These are phyloP conservation scores for Aspergillus carbonarius DNA, from an alignment of 2,329 filamentous ascomycete genomes.

Conservation along the genomic window DNA sequence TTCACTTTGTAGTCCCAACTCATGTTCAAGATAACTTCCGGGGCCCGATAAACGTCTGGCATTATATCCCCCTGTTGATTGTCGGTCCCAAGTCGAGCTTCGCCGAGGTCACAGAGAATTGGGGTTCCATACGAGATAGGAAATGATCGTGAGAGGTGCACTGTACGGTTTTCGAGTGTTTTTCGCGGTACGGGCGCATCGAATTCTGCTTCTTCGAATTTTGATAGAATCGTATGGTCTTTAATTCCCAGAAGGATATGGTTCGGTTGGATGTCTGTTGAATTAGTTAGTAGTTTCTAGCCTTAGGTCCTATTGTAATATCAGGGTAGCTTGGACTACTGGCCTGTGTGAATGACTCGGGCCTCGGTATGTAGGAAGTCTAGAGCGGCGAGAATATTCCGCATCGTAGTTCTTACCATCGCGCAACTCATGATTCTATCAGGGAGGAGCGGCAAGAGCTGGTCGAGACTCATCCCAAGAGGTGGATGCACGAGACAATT, in stretches of 20 bases:
- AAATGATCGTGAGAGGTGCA: conserved; percentile 26
- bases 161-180: conserved; percentile 24
- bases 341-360: conserved; percentile 29
- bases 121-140: conserved; percentile 21
- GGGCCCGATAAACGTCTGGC: conserved; percentile 30
- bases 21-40: conserved; percentile 31
- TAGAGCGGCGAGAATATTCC: conserved; percentile 24
- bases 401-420: conserved; percentile 24
- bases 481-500: conserved; percentile 30
- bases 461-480: conserved; percentile 26
- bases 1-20: conserved; percentile 30
- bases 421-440: conserved; percentile 19
- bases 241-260: conserved; percentile 34
- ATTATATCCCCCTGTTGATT: conserved; percentile 23
- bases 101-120: conserved; percentile 31
- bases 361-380: conserved; percentile 32
- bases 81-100: conserved; percentile 21
- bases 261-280: conserved; percentile 30
- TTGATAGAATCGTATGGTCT: conserved; percentile 28
- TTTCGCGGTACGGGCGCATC: conserved; percentile 30
- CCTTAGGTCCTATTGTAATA: too few relatives aligned
- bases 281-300: not conserved
- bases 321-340: not conserved
- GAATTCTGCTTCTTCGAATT: conserved; percentile 30
- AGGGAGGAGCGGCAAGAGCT: conserved; percentile 17